Evolutionary conservation across 108 stramenopile species (phyloP).

Genomic region (Fistulifera pelliculosa): DNA sequence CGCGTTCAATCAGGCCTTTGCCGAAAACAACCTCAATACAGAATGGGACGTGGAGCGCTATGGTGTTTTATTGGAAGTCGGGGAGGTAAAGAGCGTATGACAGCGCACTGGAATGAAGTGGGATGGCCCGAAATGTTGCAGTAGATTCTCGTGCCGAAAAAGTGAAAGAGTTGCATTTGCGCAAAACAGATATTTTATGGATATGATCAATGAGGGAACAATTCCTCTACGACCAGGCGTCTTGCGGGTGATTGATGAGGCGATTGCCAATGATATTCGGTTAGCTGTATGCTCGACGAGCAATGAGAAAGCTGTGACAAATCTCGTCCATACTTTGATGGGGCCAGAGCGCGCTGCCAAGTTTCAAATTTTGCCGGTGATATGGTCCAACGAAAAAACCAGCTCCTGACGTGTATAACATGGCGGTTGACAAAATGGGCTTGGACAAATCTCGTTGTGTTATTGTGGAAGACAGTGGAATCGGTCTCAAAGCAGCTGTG

Average conservation of each 20-base stretch:
- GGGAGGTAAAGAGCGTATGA: slow-evolving; percentile 97
- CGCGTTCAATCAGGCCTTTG: slow-evolving; percentile 85
- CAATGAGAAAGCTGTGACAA: slow-evolving; percentile 84
- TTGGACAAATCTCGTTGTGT: slow-evolving; percentile 75
- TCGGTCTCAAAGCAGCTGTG: slow-evolving; percentile 86
- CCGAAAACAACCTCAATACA: slow-evolving; percentile 54
- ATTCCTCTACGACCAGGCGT: slow-evolving; percentile 88
- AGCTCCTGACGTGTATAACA: slow-evolving; percentile 85
- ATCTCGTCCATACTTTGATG: slow-evolving; percentile 79
- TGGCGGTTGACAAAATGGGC: slow-evolving; percentile 83
- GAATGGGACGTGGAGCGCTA: slow-evolving; percentile 83
- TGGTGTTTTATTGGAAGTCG: slow-evolving; percentile 75
- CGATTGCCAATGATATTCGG: slow-evolving; percentile 50
- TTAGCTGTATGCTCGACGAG: slow-evolving; percentile 90
- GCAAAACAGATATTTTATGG: slow-evolving; percentile 91
- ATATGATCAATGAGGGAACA: slow-evolving; percentile 56
- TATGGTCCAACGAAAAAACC: slow-evolving; percentile 90
- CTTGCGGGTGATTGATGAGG: slow-evolving; percentile 77
- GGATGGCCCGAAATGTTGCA: slow-evolving; percentile 72
- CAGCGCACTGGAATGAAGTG: slow-evolving; percentile 84
- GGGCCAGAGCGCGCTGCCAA: slow-evolving; percentile 58
- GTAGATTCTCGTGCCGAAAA: slow-evolving; percentile 38
- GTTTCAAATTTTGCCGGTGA: slow-evolving; percentile 92
- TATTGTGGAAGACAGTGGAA: slow-evolving; percentile 88
- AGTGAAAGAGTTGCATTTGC: slow-evolving; percentile 80